phyloP scores from a whole-genome alignment of 306 rosid genomes.

The Vigna unguiculata region DNA sequence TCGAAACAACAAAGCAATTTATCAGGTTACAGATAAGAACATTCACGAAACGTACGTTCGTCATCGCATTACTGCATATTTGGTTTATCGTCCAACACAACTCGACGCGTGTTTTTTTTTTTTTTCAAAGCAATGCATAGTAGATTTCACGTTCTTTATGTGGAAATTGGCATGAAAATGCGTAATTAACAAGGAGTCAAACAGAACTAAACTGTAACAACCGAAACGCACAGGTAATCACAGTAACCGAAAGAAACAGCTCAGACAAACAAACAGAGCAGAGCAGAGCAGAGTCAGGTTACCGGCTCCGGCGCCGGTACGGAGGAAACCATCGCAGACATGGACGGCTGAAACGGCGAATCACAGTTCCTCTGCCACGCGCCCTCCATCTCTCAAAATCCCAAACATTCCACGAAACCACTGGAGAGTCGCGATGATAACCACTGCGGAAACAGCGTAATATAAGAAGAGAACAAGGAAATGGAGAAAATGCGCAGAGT shows the following conservation, averaged over 20 bases:
- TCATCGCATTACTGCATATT: background rate
- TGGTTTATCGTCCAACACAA: background rate
- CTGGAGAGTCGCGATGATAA: background rate
- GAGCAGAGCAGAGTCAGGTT: background rate
- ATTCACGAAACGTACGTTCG: background rate
- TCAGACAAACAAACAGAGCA: background rate
- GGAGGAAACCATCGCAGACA: conserved; percentile 21
- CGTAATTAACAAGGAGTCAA: no score
- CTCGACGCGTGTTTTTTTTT: background rate
- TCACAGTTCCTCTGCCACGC: conserved; percentile 40
- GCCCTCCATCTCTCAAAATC: conserved; percentile 24
- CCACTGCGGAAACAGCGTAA: background rate
- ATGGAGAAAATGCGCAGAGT: background rate
- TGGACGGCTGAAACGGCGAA: conserved; percentile 38
- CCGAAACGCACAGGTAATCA: conserved; percentile 10
- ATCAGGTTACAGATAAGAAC: background rate
- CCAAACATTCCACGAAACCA: conserved; percentile 19
- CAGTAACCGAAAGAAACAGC: background rate
- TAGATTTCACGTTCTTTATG: no score
- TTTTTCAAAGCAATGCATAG: background rate
- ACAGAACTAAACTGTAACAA: background rate
- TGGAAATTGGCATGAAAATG: background rate
- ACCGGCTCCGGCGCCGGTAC: conserved; percentile 36
- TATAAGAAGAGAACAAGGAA: background rate
- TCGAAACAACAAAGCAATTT: background rate